Evolutionary conservation across 225 moss, liverwort and hornwort genomes (phyloP).

Genomic region (Bryoerythrophyllum caledonicum): DNA sequence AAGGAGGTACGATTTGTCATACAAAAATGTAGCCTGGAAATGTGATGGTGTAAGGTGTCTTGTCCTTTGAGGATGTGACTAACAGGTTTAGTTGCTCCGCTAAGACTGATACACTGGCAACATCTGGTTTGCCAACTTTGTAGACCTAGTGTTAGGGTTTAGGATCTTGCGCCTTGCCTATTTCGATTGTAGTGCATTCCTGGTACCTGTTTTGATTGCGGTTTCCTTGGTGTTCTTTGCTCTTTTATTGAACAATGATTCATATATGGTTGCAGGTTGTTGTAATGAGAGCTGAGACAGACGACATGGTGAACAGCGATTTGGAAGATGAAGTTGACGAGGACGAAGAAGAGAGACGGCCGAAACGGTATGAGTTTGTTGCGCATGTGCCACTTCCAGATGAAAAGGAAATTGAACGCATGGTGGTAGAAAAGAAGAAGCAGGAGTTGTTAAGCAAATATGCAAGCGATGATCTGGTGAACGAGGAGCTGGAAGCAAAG

Average conservation of each 20-base stretch:
- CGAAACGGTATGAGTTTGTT: slow-evolving; percentile 77
- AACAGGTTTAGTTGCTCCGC: neutral
- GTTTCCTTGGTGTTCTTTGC: slow-evolving; percentile 12
- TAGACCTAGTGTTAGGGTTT: slow-evolving; percentile 13
- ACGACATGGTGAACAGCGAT: slow-evolving; percentile 66
- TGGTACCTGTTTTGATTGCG: slow-evolving; percentile 6
- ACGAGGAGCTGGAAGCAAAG: slow-evolving; percentile 94
- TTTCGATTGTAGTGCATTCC: neutral
- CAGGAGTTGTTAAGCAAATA: slow-evolving; percentile 91
- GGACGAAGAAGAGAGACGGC: slow-evolving; percentile 54
- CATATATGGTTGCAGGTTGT: slow-evolving; percentile 49
- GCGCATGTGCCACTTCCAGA: slow-evolving; percentile 97
- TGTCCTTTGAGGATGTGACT: neutral
- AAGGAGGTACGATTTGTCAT: slow-evolving; percentile 55
- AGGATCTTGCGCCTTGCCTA: neutral
- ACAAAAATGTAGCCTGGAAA: slow-evolving; percentile 5
- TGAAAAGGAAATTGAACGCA: slow-evolving; percentile 93
- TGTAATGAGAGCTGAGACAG: slow-evolving; percentile 60
- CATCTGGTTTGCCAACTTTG: neutral
- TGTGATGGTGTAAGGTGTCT: neutral
- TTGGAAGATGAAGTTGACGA: slow-evolving; percentile 57
- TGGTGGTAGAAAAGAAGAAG: slow-evolving; percentile 99
- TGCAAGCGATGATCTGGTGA: slow-evolving; percentile 77
- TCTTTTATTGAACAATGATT: neutral
- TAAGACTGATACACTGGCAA: neutral